These are phyloP conservation scores for Neostapfia colusana DNA, from an alignment of 176 grass and related monocot species.

Conservation along the genomic window DNA sequence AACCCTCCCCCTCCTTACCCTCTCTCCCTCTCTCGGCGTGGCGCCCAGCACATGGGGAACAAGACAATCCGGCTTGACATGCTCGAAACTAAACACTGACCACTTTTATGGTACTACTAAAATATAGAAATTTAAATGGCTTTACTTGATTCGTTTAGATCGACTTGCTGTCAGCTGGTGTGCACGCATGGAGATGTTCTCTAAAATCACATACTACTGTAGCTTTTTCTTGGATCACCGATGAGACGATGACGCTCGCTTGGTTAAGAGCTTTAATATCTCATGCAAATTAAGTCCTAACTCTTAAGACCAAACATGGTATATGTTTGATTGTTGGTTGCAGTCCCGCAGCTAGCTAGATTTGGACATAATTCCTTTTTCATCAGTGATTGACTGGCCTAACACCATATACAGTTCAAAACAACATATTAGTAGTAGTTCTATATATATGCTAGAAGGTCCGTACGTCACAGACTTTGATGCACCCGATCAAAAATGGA, in stretches of 20 bases:
- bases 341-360: neutral
- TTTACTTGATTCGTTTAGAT: neutral
- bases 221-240: slow-evolving; percentile 19
- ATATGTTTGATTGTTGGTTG: slow-evolving; percentile 1
- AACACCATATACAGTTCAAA: neutral
- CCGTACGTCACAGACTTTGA: neutral
- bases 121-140: neutral
- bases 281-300: neutral
- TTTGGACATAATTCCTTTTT: neutral
- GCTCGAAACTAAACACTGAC: slow-evolving; percentile 7
- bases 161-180: neutral
- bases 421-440: neutral
- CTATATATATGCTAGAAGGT: neutral
- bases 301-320: neutral
- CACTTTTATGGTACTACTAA: neutral
- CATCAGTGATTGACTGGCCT: neutral
- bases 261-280: neutral
- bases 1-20: neutral
- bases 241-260: neutral
- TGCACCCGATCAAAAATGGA: neutral
- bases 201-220: neutral
- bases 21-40: neutral
- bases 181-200: neutral
- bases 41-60: neutral
- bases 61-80: neutral